Evolutionary conservation across 176 grass and related monocot species (phyloP).

Genomic region (Aegilops tauschii): DNA sequence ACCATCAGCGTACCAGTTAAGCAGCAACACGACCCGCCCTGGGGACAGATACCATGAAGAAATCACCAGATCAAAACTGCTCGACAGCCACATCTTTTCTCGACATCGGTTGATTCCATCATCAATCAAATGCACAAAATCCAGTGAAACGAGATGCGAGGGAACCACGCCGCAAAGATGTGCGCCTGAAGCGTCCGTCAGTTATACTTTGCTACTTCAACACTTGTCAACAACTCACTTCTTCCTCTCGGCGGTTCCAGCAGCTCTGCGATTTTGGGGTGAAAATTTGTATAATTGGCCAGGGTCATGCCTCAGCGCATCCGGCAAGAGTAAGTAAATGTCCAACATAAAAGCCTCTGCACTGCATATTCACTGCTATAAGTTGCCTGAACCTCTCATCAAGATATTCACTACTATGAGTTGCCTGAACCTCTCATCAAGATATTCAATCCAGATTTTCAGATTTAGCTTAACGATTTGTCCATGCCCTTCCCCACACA

Average conservation of each 20-base stretch:
- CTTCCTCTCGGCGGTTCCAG: slow-evolving; percentile 14
- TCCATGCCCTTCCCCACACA: neutral
- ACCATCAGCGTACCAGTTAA: neutral
- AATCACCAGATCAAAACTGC: neutral
- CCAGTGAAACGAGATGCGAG: neutral
- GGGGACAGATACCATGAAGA: neutral
- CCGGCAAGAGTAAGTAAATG: neutral
- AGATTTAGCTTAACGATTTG: neutral
- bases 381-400: neutral
- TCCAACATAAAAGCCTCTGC: neutral
- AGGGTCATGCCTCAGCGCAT: neutral
- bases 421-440: neutral
- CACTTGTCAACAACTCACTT: slow-evolving; percentile 4
- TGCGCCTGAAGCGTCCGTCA: neutral
- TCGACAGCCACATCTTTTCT: neutral
- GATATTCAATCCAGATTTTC: neutral
- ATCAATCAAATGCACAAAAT: neutral
- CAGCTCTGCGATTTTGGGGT: slow-evolving; percentile 19
- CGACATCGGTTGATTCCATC: neutral
- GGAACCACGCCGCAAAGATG: neutral
- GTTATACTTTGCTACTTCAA: neutral
- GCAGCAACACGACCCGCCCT: neutral
- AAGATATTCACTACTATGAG: neutral
- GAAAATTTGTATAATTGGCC: neutral
- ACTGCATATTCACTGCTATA: neutral